Evolutionary conservation across 2,329 filamentous ascomycete genomes (phyloP).

Genomic region (Colletotrichum siamense): DNA sequence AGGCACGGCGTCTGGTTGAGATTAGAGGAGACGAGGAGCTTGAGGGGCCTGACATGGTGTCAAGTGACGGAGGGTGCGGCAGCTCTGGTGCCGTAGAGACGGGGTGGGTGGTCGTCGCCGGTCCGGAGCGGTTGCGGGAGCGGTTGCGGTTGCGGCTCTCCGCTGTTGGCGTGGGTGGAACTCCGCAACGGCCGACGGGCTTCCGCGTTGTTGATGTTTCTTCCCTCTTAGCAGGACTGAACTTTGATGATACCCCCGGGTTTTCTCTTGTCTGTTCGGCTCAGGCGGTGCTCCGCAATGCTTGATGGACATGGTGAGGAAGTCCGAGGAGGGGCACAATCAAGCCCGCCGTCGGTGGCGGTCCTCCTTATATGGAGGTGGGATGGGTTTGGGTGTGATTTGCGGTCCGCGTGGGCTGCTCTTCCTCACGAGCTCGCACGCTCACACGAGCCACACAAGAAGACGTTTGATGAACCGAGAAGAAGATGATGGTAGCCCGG

Average conservation of each 20-base stretch:
- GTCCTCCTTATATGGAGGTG: constrained; percentile 12
- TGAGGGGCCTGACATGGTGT: constrained; percentile 21
- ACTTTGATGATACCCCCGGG: neutral
- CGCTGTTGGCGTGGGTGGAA: constrained; percentile 20
- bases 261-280: neutral
- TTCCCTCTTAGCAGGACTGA: neutral
- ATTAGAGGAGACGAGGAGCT: constrained; percentile 20
- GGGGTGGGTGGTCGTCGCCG: constrained; percentile 1
- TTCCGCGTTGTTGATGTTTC: constrained; percentile 2
- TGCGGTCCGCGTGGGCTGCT: neutral
- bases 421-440: neutral
- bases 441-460: constrained; percentile 5
- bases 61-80: neutral
- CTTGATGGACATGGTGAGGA: constrained; percentile 9
- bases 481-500: constrained; percentile 1
- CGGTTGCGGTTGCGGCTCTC: constrained; percentile 16
- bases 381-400: neutral
- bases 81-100: neutral
- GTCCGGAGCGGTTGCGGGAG: constrained; percentile 8
- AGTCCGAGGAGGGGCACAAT: neutral
- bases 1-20: constrained; percentile 34
- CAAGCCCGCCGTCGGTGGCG: neutral
- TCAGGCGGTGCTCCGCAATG: constrained; percentile 11
- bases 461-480: constrained; percentile 8
- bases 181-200: constrained; percentile 24